Conservation (phyloP, 2,329 filamentous ascomycete species). For the Ascochyta pisi region DNA sequence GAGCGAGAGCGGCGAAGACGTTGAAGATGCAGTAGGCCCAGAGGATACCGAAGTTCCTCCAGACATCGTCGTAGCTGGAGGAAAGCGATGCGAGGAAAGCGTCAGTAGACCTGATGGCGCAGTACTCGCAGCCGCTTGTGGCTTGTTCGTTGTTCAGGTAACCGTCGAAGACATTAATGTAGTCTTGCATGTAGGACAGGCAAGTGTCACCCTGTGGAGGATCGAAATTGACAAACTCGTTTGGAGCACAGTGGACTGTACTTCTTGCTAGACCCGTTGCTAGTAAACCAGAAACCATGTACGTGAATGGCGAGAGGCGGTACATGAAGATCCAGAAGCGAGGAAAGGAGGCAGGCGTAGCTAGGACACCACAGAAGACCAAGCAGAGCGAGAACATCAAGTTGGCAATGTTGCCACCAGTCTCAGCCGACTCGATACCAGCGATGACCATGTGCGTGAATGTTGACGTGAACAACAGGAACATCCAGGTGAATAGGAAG, state of each 20-base stretch:
- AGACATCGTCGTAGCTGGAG: slow-evolving; percentile 54
- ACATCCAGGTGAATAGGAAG: slow-evolving; percentile 77
- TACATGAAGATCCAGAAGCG: slow-evolving; percentile 83
- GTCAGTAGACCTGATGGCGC: slow-evolving; percentile 53
- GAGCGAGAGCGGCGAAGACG: slow-evolving; percentile 53
- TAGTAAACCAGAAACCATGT: slow-evolving; percentile 56
- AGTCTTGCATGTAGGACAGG: slow-evolving; percentile 52
- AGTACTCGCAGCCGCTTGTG: slow-evolving; percentile 53
- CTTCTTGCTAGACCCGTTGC: slow-evolving; percentile 62
- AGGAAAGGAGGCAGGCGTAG: slow-evolving; percentile 63
- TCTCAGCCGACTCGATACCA: slow-evolving; percentile 76
- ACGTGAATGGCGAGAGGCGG: slow-evolving; percentile 70
- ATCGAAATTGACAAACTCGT: slow-evolving; percentile 51
- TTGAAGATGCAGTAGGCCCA: slow-evolving; percentile 63
- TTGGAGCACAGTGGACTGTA: slow-evolving; percentile 51
- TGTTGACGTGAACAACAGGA: slow-evolving; percentile 81
- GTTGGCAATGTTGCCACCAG: slow-evolving; percentile 77
- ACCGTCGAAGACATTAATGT: slow-evolving; percentile 46
- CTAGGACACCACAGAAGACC: slow-evolving; percentile 75
- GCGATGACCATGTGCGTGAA: slow-evolving; percentile 82
- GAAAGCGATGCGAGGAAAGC: slow-evolving; percentile 52
- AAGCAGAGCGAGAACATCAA: slow-evolving; percentile 75
- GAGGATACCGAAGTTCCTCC: slow-evolving; percentile 63
- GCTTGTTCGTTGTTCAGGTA: slow-evolving; percentile 51
- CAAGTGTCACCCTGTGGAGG: slow-evolving; percentile 50